Evolutionary conservation across 1,284 basidiomycete species (phyloP).

Genomic region (Leccinum colubrinum): DNA sequence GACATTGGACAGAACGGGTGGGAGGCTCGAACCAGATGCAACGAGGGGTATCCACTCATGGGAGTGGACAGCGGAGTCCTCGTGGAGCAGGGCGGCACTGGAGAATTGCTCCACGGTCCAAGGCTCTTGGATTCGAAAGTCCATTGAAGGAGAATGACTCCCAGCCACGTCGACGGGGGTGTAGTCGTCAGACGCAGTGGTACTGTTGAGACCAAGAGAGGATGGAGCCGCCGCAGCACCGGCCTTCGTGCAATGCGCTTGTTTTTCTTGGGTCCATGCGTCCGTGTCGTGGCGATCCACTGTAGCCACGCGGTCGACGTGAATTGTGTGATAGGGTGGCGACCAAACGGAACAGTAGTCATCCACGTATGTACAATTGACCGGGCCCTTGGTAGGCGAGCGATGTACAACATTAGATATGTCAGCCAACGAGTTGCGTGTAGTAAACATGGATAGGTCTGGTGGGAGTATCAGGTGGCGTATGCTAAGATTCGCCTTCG

Average conservation of each 20-base stretch:
- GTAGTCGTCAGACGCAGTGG: slow-evolving; percentile 1
- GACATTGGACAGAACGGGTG: not conserved
- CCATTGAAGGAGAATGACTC: slow-evolving; percentile 11
- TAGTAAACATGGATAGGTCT: not conserved
- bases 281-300: slow-evolving; percentile 26
- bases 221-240: slow-evolving; percentile 11
- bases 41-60: slow-evolving; percentile 4
- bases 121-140: not conserved
- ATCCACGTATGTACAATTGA: not conserved
- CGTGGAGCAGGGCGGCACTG: not conserved
- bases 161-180: slow-evolving; percentile 1
- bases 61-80: not conserved
- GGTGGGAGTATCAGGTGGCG: slow-evolving; percentile 1
- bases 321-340: slow-evolving; percentile 11
- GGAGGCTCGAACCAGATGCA: not conserved
- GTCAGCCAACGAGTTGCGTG: slow-evolving; percentile 6
- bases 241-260: slow-evolving; percentile 11
- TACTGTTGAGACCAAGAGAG: slow-evolving; percentile 10
- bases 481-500: not conserved
- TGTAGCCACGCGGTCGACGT: slow-evolving; percentile 21
- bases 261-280: slow-evolving; percentile 21
- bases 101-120: not conserved
- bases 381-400: not conserved
- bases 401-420: slow-evolving; percentile 5
- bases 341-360: slow-evolving; percentile 6